Percentiles rank a stretch among this genome's conserved stretches.
Evolutionary conservation across 2,329 filamentous ascomycete species (phyloP).

Genomic region (Fusarium caatingaense): DNA sequence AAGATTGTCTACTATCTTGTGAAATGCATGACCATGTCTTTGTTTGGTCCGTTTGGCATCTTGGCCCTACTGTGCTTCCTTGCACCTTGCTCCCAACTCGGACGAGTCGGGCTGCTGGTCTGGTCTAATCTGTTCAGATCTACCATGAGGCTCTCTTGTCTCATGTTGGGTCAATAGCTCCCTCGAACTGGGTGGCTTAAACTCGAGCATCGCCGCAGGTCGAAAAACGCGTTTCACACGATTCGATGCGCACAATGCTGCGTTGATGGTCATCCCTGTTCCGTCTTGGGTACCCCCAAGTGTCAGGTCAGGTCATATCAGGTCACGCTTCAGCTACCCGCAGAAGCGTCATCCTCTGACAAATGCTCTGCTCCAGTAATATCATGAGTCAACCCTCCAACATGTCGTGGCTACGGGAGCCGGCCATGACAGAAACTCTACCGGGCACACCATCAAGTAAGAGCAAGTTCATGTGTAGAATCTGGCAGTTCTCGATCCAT

Average conservation of each 20-base stretch:
- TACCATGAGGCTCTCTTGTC: conserved; percentile 32
- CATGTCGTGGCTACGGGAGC: conserved; percentile 22
- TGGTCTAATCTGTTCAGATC: conserved; percentile 6
- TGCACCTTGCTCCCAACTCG: conserved; percentile 8
- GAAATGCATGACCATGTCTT: conserved; percentile 7
- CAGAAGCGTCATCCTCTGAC: conserved; percentile 38
- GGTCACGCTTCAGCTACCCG: conserved; percentile 43
- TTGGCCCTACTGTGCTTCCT: conserved; percentile 14
- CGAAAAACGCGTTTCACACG: conserved; percentile 19
- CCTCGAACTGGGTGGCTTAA: conserved; percentile 9
- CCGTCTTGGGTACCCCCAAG: conserved; percentile 32
- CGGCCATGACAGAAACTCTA: conserved; percentile 21
- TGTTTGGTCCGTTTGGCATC: conserved; percentile 20
- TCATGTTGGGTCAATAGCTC: conserved; percentile 13
- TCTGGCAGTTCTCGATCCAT: conserved; percentile 21
- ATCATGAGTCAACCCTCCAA: conserved; percentile 42
- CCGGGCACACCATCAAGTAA: conserved; percentile 21
- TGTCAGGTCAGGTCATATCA: conserved; percentile 48
- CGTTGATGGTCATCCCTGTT: conserved; percentile 9
- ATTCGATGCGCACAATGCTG: conserved; percentile 7
- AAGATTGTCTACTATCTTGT: conserved; percentile 15
- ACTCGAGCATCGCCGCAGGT: conserved; percentile 3
- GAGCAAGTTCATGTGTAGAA: conserved; percentile 15
- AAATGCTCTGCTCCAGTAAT: conserved; percentile 37
- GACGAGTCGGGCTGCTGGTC: neutral